Percentiles rank a stretch among this genome's conserved stretches.
Conservation (phyloP, 2,329 filamentous ascomycete genomes). For the Kalaharituber pfeilii region DNA sequence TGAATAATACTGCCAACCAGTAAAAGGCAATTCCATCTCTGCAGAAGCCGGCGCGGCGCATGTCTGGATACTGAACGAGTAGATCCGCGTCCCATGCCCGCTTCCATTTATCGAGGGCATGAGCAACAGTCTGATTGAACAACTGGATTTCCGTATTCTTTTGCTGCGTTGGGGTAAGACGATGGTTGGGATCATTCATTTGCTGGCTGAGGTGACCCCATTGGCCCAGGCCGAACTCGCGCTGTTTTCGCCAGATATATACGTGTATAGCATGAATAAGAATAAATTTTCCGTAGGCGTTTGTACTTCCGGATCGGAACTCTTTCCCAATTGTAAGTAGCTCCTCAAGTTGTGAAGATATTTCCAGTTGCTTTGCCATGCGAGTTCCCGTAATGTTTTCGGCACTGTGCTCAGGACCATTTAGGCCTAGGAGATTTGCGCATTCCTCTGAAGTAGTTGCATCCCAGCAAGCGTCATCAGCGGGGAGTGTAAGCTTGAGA, state of each 20-base stretch:
- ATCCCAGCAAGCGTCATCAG: conserved; percentile 59
- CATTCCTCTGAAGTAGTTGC: conserved; percentile 42
- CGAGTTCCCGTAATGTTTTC: conserved; percentile 46
- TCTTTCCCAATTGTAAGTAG: conserved; percentile 42
- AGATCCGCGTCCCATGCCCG: conserved; percentile 54
- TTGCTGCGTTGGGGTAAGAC: conserved; percentile 17
- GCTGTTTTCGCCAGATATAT: conserved; percentile 40
- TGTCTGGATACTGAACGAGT: conserved; percentile 45
- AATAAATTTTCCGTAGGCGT: conserved; percentile 57
- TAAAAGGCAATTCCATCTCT: conserved; percentile 56
- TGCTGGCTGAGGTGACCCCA: conserved; percentile 33
- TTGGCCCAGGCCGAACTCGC: conserved; percentile 31
- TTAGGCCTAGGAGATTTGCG: conserved; percentile 46
- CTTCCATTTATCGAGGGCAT: conserved; percentile 54
- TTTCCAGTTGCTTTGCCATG: conserved; percentile 45
- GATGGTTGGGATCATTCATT: neutral
- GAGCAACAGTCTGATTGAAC: conserved; percentile 33
- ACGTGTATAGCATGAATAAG: conserved; percentile 51
- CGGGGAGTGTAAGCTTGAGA: conserved; percentile 49
- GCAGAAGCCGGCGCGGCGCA: conserved; percentile 48
- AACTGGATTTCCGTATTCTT: conserved; percentile 19
- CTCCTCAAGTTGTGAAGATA: conserved; percentile 43
- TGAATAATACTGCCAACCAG: conserved; percentile 49
- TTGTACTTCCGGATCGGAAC: conserved; percentile 48
- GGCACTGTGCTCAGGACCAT: conserved; percentile 39